Percentiles rank a stretch among this genome's conserved stretches.
These are phyloP conservation scores for Athelia sp. DNA, from an alignment of 1,284 basidiomycete species.

Conservation along the genomic window DNA sequence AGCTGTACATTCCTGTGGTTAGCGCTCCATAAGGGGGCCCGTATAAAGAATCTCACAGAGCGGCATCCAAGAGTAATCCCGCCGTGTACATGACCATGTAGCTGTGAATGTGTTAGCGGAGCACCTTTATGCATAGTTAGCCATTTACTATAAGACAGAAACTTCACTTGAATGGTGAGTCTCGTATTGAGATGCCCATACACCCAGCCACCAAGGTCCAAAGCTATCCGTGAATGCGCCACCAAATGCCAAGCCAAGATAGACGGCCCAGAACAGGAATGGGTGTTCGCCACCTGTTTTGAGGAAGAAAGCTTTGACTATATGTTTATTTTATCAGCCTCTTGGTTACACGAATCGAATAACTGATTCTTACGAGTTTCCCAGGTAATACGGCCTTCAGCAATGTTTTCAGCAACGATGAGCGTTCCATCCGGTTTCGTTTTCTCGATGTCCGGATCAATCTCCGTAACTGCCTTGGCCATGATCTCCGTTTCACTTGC, in stretches of 20 bases:
- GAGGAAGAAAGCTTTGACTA: slow-evolving; percentile 18
- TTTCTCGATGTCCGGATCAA: slow-evolving; percentile 16
- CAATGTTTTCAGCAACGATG: slow-evolving; percentile 55
- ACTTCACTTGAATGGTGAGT: slow-evolving; percentile 23
- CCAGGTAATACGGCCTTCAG: slow-evolving; percentile 45
- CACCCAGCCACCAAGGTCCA: slow-evolving; percentile 55
- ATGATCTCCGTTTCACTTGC: slow-evolving; percentile 15
- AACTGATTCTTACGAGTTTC: slow-evolving; percentile 13
- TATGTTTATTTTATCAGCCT: no score
- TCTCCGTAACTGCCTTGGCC: slow-evolving; percentile 18
- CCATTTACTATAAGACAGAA: slow-evolving; percentile 32
- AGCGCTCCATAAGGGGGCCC: no score
- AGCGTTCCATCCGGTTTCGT: slow-evolving; percentile 35
- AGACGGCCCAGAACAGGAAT: slow-evolving; percentile 15
- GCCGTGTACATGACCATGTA: no score
- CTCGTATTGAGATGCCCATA: slow-evolving; percentile 55
- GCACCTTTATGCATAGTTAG: no score
- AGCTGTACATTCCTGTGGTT: no score
- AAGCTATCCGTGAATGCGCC: slow-evolving; percentile 24
- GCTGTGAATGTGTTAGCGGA: no score
- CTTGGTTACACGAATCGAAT: no score
- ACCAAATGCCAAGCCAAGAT: slow-evolving; percentile 22
- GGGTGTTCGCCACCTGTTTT: slow-evolving; percentile 18
- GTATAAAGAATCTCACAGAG: no score
- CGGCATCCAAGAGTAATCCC: no score